Percentiles rank a stretch among this genome's conserved stretches.
phyloP scores from a whole-genome alignment of 2,329 filamentous ascomycete genomes.

The Escovopsis weberi region DNA sequence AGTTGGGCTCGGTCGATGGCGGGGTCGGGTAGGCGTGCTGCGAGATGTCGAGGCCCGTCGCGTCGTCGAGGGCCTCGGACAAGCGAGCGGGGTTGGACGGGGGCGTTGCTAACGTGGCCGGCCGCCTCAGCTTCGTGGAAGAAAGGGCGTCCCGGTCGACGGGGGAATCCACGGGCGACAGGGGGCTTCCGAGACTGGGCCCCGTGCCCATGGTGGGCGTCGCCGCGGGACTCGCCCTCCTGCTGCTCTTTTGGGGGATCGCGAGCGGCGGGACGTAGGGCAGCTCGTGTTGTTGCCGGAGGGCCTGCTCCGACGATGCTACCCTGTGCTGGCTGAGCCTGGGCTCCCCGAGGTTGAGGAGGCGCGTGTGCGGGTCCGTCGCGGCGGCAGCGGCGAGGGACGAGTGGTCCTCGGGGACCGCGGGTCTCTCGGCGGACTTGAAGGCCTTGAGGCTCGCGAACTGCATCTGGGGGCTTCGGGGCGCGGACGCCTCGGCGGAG shows the following conservation, averaged over 20 bases:
- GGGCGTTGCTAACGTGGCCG: constrained; percentile 7
- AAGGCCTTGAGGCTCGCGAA: not conserved
- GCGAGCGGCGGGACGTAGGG: constrained; percentile 39
- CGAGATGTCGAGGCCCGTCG: constrained; percentile 20
- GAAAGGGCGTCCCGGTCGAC: constrained; percentile 23
- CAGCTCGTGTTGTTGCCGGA: no score
- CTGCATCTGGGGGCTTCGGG: constrained; percentile 1
- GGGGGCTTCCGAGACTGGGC: constrained; percentile 21
- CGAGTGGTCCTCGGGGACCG: no score
- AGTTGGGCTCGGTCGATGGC: constrained; percentile 9
- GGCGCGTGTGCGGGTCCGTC: no score
- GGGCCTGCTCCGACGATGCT: constrained; percentile 15
- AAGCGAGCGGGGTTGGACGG: constrained; percentile 2
- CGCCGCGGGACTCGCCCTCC: constrained; percentile 17
- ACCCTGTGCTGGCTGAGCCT: constrained; percentile 43
- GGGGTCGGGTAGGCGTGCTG: constrained; percentile 13
- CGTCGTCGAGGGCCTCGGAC: constrained; percentile 5
- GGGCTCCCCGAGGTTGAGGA: not conserved
- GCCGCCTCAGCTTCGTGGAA: constrained; percentile 17
- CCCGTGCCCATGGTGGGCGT: constrained; percentile 4
- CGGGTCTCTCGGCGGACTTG: no score
- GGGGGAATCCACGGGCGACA: constrained; percentile 11
- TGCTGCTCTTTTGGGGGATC: constrained; percentile 37
- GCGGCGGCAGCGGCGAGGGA: no score
- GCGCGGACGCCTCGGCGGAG: constrained; percentile 1